Percentiles rank a stretch among this genome's conserved stretches.
Conservation (phyloP, 2,329 filamentous ascomycete genomes). For the Alternaria triticina region DNA sequence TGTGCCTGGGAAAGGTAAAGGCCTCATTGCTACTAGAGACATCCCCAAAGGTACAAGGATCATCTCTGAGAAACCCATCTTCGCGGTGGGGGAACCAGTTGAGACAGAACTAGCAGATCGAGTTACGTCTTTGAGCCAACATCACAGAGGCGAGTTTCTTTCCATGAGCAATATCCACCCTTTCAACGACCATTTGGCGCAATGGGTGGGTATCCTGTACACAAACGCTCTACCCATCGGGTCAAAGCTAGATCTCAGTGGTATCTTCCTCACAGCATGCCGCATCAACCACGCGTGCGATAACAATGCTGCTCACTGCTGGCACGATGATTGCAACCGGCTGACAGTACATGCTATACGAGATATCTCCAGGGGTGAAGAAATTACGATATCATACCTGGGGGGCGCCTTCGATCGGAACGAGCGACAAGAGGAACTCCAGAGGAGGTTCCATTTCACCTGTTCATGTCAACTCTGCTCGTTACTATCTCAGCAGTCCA, state of each 20-base stretch:
- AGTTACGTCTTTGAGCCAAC: neutral
- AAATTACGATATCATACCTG: constrained; percentile 31
- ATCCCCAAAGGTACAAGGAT: constrained; percentile 52
- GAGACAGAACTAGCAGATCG: constrained; percentile 8
- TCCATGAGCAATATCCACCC: neutral
- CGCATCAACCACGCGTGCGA: constrained; percentile 50
- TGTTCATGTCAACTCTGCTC: neutral
- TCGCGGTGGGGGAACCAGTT: constrained; percentile 39
- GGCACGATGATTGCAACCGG: constrained; percentile 41
- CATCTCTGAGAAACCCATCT: constrained; percentile 49
- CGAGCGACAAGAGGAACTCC: constrained; percentile 31
- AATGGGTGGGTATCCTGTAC: constrained; percentile 14
- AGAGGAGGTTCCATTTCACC: constrained; percentile 30
- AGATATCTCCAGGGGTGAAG: neutral
- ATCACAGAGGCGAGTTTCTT: neutral
- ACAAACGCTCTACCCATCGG: constrained; percentile 43
- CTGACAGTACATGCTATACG: neutral
- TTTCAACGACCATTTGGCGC: neutral
- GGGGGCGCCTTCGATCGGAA: constrained; percentile 46
- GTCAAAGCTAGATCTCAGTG: constrained; percentile 27
- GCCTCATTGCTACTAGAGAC: constrained; percentile 47
- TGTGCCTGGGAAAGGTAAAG: constrained; percentile 49
- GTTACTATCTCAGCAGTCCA: neutral
- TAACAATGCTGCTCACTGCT: constrained; percentile 46
- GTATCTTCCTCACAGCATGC: constrained; percentile 44